These are phyloP conservation scores for Microglena sp. DNA, from an alignment of 139 green algal genomes.

Conservation along the genomic window DNA sequence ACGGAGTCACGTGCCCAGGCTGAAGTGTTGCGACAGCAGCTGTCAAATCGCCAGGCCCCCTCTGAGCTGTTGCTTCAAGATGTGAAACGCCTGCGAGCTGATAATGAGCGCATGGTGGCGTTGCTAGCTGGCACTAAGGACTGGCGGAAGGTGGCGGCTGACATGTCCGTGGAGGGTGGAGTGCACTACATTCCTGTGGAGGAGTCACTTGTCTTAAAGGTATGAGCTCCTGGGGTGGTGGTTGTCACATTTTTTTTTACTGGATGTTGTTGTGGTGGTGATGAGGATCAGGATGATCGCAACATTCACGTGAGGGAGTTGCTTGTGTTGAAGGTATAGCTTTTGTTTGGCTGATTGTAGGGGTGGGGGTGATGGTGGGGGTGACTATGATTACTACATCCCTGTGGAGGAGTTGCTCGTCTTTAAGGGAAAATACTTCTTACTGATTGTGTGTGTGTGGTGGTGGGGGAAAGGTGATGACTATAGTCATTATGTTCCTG, in stretches of 20 bases:
- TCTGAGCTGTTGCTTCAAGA: not conserved
- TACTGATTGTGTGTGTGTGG: no score
- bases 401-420: no score
- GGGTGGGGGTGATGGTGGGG: no score
- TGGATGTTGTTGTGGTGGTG: no score
- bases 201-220: slow-evolving; percentile 2
- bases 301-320: not conserved
- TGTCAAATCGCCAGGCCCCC: not conserved
- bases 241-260: not conserved
- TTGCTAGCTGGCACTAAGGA: slow-evolving; percentile 13
- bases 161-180: not conserved
- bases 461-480: no score
- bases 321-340: not conserved
- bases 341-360: no score
- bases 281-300: not conserved
- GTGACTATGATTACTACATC: no score
- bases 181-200: slow-evolving; percentile 19
- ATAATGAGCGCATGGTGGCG: slow-evolving; percentile 14
- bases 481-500: no score
- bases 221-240: not conserved
- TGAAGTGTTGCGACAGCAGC: slow-evolving; percentile 1
- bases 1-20: not conserved
- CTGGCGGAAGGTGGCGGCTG: slow-evolving; percentile 4
- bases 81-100: not conserved
- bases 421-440: no score